Base-by-base conservation (phyloP, 2,329 filamentous ascomycete species). In the Fusarium ramigenum region DNA sequence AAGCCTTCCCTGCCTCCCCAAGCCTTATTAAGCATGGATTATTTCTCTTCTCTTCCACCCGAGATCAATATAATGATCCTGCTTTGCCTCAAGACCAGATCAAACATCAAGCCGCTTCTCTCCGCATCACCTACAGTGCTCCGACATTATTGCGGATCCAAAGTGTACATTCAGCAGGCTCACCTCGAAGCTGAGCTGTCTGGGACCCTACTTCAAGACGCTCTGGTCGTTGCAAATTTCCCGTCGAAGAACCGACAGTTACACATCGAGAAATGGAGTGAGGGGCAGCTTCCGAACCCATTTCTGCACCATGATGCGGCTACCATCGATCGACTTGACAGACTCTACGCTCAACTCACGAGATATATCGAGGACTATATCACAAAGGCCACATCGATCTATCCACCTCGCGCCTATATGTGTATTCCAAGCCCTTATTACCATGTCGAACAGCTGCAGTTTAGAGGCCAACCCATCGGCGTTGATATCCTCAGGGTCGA, bases 181-280 rank as follows among this genome's bases (percentile, higher is more conserved):
- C 46, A 49, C 4, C 28, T 49, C 11, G 2, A 49, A 11, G 25
- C 14, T 6, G 46, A 49, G 28, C 2, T 30, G 9, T 10, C 28
- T 6, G 44, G 25, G 10, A 5, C 9, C 19, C 4, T 30, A 5
- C 44, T 47, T 9, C 44, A 30, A n/a, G 44, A 47, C 19, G 44
- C 44, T n/a, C 7, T 47, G 28, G 46, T 3, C 28, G 44, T 47
- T n/a, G 25, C 25, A 47, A 47, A n/a, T n/a, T 30, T 30, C 25
- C 4, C 25, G 1, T 30, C 9, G 19, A 9, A 47, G 25, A n/a
- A 30, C 7, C 9, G 0, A n/a, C 4, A 7, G 12, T 2, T n/a
- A 5, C 44, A 47, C 14, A 47, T 47, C 3, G 4, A 8, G 25
- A 9, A 30, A 5, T 47, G 44, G 44, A 16, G 14, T 10, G 0